Percentiles rank a stretch among this genome's conserved stretches.
These are phyloP conservation scores for Schizopora paradoxa DNA, from an alignment of 1,284 basidiomycete species.

Conservation along the genomic window DNA sequence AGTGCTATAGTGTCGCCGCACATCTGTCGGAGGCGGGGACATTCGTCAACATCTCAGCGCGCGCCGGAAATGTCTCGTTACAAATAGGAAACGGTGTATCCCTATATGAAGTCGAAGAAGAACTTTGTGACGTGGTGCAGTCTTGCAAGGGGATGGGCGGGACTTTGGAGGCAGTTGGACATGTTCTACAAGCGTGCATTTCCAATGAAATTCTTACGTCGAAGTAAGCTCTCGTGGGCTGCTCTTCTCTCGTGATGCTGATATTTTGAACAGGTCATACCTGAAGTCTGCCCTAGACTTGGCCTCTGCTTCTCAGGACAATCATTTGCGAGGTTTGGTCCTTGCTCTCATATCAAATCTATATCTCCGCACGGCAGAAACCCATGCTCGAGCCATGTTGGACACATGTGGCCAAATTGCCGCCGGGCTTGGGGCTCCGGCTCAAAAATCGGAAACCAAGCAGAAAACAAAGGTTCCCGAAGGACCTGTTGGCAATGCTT, in stretches of 20 bases:
- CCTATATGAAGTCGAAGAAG: constrained; percentile 21
- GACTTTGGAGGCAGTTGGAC: constrained; percentile 48
- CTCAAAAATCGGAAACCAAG: constrained; percentile 21
- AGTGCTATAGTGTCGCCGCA: constrained; percentile 59
- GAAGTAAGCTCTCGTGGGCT: constrained; percentile 44
- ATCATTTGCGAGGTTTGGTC: constrained; percentile 62
- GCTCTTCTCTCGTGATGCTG: not conserved
- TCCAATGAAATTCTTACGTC: constrained; percentile 50
- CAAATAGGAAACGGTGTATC: constrained; percentile 40
- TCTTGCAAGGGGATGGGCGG: constrained; percentile 50
- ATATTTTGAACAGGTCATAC: constrained; percentile 41
- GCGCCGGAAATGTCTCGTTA: constrained; percentile 54
- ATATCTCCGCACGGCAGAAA: constrained; percentile 61
- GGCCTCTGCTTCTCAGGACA: constrained; percentile 55
- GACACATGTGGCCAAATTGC: constrained; percentile 61
- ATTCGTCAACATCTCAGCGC: constrained; percentile 52
- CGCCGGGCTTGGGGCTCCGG: constrained; percentile 58
- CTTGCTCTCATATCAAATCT: constrained; percentile 62
- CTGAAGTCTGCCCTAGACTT: constrained; percentile 55
- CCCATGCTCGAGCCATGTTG: constrained; percentile 61
- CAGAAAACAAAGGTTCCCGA: not conserved
- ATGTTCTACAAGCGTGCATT: constrained; percentile 49
- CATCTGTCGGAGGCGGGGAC: constrained; percentile 38
- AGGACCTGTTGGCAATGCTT: constrained; percentile 49
- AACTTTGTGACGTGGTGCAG: constrained; percentile 35